These are phyloP conservation scores for Candida albicans DNA, from an alignment of 1,139 yeast species.

Conservation along the genomic window DNA sequence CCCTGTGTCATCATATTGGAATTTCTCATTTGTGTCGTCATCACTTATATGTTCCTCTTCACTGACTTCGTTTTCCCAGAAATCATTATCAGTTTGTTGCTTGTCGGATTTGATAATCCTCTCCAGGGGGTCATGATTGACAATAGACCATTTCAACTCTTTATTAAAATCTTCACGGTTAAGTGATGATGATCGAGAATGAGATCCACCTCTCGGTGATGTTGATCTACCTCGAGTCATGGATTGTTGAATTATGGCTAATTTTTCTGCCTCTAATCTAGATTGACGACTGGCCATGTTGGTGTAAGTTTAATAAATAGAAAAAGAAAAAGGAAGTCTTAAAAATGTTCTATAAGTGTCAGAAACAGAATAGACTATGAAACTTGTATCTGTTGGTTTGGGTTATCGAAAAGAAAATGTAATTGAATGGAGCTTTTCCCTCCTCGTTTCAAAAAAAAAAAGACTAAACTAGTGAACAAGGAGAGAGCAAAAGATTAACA, in stretches of 20 bases:
- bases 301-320: not conserved
- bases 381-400: too few relatives aligned
- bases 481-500: not conserved
- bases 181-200: constrained; percentile 38
- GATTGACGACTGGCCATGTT: constrained; percentile 40
- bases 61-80: constrained; percentile 46
- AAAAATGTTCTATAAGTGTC: not conserved
- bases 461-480: not conserved
- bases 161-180: constrained; percentile 38
- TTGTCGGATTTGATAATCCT: constrained; percentile 30
- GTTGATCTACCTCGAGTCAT: constrained; percentile 41
- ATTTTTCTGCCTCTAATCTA: constrained; percentile 45
- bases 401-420: too few relatives aligned
- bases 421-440: too few relatives aligned
- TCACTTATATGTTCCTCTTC: constrained; percentile 72
- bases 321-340: not conserved
- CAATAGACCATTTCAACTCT: constrained; percentile 50
- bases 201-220: constrained; percentile 34
- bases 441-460: not conserved
- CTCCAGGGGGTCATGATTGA: constrained; percentile 61
- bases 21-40: constrained; percentile 56
- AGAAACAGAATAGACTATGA: not conserved
- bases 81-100: constrained; percentile 13
- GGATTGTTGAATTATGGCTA: constrained; percentile 42
- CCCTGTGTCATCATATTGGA: constrained; percentile 62